These are phyloP conservation scores for Cercospora sp. DNA, from an alignment of 2,329 filamentous ascomycete genomes.

Conservation along the genomic window DNA sequence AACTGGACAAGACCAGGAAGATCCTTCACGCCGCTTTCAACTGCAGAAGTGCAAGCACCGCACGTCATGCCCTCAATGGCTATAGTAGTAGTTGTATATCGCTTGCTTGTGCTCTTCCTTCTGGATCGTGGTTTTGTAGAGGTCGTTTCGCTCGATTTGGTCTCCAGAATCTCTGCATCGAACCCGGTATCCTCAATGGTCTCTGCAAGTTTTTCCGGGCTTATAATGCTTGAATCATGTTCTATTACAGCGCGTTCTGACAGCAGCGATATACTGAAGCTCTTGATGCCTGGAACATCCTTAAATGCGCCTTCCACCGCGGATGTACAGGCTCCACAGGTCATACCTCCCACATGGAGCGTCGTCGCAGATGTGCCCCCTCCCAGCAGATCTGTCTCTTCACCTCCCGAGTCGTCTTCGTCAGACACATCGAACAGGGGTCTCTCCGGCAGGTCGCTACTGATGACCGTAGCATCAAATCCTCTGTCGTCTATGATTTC, in stretches of 20 bases:
- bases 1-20: slow-evolving; percentile 80
- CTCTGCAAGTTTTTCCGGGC: slow-evolving; percentile 74
- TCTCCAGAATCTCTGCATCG: slow-evolving; percentile 80
- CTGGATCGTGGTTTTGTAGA: slow-evolving; percentile 39
- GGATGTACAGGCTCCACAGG: slow-evolving; percentile 90
- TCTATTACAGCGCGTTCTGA: slow-evolving; percentile 95
- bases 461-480: slow-evolving; percentile 71
- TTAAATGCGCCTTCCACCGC: slow-evolving; percentile 93
- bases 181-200: slow-evolving; percentile 92
- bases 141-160: slow-evolving; percentile 51
- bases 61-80: slow-evolving; percentile 97
- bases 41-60: slow-evolving; percentile 89
- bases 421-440: slow-evolving; percentile 28
- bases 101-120: slow-evolving; percentile 43
- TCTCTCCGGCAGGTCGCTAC: slow-evolving; percentile 34
- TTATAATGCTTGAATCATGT: slow-evolving; percentile 74
- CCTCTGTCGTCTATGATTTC: slow-evolving; percentile 89
- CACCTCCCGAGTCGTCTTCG: slow-evolving; percentile 22
- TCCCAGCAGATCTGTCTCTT: slow-evolving; percentile 29
- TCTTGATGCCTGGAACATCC: slow-evolving; percentile 75
- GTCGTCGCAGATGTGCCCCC: slow-evolving; percentile 85
- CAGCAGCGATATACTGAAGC: slow-evolving; percentile 86
- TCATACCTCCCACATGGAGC: slow-evolving; percentile 81
- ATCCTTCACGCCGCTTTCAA: slow-evolving; percentile 77
- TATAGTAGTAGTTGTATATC: slow-evolving; percentile 71